These are phyloP conservation scores for Vachellia collinsii DNA, from an alignment of 306 rosid genomes.

Conservation along the genomic window DNA sequence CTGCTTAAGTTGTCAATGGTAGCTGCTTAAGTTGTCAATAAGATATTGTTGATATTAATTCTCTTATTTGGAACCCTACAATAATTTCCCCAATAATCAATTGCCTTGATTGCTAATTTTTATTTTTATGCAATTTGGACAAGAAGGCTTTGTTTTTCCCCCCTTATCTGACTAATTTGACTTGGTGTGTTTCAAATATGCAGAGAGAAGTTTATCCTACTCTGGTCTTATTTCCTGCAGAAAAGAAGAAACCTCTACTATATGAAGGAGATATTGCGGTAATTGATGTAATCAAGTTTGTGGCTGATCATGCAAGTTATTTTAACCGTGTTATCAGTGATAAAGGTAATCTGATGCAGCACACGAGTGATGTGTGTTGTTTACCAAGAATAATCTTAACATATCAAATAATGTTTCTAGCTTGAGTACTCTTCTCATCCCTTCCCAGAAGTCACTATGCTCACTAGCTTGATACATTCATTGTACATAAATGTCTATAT, in stretches of 20 bases:
- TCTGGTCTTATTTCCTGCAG: conserved; percentile 84
- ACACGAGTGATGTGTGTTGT: conserved; percentile 12
- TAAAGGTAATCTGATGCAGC: conserved; percentile 56
- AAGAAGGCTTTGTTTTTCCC: not conserved
- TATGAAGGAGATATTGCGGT: conserved; percentile 82
- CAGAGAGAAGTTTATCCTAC: conserved; percentile 92
- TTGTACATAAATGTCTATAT: not conserved
- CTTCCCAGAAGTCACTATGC: not conserved
- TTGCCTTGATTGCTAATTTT: conserved; percentile 28
- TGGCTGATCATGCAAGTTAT: conserved; percentile 74
- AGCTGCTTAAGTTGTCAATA: too few species aligned
- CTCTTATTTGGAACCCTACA: too few species aligned
- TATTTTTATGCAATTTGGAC: conserved; percentile 29
- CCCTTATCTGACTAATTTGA: conserved; percentile 27
- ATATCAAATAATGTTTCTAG: not conserved
- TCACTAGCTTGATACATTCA: not conserved
- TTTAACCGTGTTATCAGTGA: conserved; percentile 59
- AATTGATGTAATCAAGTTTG: conserved; percentile 67
- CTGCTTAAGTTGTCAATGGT: too few species aligned
- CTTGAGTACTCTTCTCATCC: not conserved
- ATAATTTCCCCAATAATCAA: too few species aligned
- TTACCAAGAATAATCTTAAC: conserved; percentile 18
- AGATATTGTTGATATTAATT: too few species aligned
- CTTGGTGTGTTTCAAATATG: conserved; percentile 44
- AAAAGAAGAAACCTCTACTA: conserved; percentile 58